Conservation (phyloP, 2,329 filamentous ascomycete genomes). For the Talaromyces sp. region DNA sequence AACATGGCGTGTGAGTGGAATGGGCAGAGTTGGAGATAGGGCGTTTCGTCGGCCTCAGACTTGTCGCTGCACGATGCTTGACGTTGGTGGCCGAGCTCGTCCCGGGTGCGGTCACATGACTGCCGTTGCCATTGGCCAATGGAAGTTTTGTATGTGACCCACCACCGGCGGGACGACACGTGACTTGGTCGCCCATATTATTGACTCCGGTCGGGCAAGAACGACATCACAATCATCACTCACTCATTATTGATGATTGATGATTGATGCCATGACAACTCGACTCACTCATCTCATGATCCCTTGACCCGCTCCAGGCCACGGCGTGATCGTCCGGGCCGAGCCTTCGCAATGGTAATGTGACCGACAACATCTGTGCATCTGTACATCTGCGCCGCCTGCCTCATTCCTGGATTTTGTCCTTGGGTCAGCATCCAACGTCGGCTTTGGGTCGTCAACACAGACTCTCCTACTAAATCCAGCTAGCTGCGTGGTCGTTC, state of each 20-base stretch:
- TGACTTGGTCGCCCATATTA: neutral
- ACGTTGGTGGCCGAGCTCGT: conserved; percentile 2
- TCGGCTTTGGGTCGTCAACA: neutral
- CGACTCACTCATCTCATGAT: neutral
- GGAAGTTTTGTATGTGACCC: neutral
- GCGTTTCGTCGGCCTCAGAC: neutral
- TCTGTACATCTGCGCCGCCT: neutral
- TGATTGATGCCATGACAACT: neutral
- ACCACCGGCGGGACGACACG: neutral
- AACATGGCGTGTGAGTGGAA: conserved; percentile 30
- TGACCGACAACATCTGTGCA: neutral
- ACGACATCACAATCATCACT: neutral
- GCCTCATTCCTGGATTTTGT: neutral
- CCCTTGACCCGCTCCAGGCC: neutral
- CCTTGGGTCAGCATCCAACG: neutral
- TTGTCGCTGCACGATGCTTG: neutral
- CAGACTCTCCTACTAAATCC: neutral
- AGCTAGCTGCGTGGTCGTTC: neutral
- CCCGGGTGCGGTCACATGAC: conserved; percentile 4
- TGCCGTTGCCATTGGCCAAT: neutral
- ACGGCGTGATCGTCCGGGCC: neutral
- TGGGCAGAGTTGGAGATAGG: conserved; percentile 16
- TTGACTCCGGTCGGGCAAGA: neutral
- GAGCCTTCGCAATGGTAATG: neutral
- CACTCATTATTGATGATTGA: neutral